phyloP scores from a whole-genome alignment of 306 rosid genomes.

The Carpinus viminea region DNA sequence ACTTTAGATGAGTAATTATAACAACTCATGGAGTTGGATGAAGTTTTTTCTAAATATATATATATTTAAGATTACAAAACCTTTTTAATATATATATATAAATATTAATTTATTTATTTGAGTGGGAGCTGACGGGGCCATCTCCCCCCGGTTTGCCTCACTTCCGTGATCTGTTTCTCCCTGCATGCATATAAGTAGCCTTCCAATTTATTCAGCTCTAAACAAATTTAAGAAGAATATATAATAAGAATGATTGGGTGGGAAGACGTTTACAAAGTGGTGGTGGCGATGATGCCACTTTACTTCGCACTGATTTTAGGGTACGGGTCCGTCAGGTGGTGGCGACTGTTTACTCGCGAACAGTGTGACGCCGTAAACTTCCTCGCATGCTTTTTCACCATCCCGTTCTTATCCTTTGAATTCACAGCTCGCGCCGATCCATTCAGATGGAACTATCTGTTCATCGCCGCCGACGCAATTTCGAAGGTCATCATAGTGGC shows the following conservation, averaged over 20 bases:
- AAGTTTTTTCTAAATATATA: too few species aligned
- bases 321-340: constrained; percentile 89
- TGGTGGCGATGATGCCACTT: constrained; percentile 74
- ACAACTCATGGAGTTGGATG: too few species aligned
- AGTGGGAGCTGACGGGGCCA: too few species aligned
- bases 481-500: constrained; percentile 66
- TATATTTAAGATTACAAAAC: too few species aligned
- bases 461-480: constrained; percentile 68
- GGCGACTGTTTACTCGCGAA: constrained; percentile 69
- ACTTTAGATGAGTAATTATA: too few species aligned
- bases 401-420: constrained; percentile 82
- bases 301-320: constrained; percentile 79
- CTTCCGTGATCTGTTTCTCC: too few species aligned
- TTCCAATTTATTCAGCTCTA: too few species aligned
- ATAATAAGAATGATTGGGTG: constrained; percentile 66
- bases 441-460: constrained; percentile 63
- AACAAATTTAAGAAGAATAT: too few species aligned
- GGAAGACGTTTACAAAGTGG: constrained; percentile 82
- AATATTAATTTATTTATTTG: too few species aligned
- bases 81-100: too few species aligned
- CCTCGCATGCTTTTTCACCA: constrained; percentile 82
- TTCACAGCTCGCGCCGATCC: constrained; percentile 85
- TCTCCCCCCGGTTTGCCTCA: too few species aligned
- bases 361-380: constrained; percentile 84
- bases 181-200: too few species aligned